A percentile compares a stretch with the other conserved stretches of the same genome.
Evolutionary conservation across 179 eudicot genomes (phyloP).

Genomic region (Vitellaria paradoxa): DNA sequence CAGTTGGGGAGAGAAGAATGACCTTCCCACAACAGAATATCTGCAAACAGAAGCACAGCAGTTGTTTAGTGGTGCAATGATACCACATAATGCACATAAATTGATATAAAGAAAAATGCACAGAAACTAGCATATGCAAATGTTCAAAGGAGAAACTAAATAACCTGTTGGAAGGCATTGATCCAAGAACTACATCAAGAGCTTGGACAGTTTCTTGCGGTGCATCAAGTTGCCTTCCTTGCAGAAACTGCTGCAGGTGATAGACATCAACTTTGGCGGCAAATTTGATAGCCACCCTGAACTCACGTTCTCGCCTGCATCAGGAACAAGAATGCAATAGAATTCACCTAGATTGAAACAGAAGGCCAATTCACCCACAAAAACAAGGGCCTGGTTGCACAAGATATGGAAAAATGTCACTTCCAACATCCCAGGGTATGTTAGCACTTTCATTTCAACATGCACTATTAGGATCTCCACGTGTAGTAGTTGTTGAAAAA

Average conservation of each 20-base stretch:
- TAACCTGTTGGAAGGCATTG: constrained; percentile 46
- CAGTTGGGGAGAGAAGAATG: constrained; percentile 46
- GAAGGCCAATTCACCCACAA: not conserved
- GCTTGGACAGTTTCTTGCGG: constrained; percentile 79
- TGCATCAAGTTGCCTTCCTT: constrained; percentile 35
- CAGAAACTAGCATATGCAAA: not conserved
- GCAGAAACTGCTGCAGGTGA: constrained; percentile 47
- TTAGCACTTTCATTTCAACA: not conserved
- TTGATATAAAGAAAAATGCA: not conserved
- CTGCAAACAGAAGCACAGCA: constrained; percentile 30
- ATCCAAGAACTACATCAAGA: constrained; percentile 72
- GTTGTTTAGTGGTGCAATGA: not conserved
- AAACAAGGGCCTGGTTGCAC: no score
- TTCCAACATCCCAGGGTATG: not conserved
- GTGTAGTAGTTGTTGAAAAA: no score
- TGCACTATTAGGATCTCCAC: no score
- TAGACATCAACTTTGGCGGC: constrained; percentile 46
- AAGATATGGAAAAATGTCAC: not conserved
- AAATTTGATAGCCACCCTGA: constrained; percentile 56
- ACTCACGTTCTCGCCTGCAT: constrained; percentile 47
- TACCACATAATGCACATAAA: not conserved
- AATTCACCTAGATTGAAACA: not conserved
- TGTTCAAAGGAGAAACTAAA: not conserved
- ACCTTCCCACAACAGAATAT: constrained; percentile 61
- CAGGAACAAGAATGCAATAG: not conserved